A percentile compares a stretch with the other conserved stretches of the same genome.
Evolutionary conservation across 306 rosid genomes (phyloP).

Genomic region (Leucaena leucocephala): DNA sequence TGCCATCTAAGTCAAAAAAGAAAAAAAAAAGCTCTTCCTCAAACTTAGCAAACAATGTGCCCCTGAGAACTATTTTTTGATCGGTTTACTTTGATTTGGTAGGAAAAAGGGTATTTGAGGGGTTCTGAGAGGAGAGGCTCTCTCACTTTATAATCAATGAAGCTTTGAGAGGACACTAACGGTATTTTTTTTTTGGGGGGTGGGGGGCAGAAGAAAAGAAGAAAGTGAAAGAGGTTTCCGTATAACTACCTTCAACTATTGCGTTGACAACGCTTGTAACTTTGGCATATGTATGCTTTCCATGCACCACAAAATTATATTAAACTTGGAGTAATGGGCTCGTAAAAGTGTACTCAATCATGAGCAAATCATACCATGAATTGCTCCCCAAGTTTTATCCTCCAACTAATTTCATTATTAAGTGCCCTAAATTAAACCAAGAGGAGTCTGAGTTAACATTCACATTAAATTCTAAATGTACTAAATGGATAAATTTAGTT

Average conservation of each 20-base stretch:
- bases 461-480: background rate
- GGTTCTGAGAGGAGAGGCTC: conserved; percentile 38
- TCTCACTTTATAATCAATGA: conserved; percentile 59
- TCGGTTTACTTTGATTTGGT: conserved; percentile 43
- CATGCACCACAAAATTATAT: conserved; percentile 24
- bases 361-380: conserved; percentile 23
- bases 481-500: background rate
- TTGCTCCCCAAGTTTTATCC: background rate
- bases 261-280: conserved; percentile 39
- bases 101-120: conserved; percentile 43
- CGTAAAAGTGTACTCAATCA: conserved; percentile 15
- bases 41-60: conserved; percentile 38
- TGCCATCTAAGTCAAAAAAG: conserved; percentile 67
- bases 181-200: conserved; percentile 37
- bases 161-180: conserved; percentile 70
- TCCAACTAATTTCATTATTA: background rate
- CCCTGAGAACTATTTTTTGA: background rate
- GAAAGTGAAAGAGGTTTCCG: conserved; percentile 33
- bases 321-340: conserved; percentile 3
- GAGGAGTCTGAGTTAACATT: too few species aligned
- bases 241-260: conserved; percentile 35
- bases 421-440: background rate
- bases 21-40: conserved; percentile 31
- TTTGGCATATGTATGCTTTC: conserved; percentile 28
- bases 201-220: too few species aligned